Evolutionary conservation across 1,139 yeast species (phyloP).

Genomic region (Pneumocystis wakefieldiae): DNA sequence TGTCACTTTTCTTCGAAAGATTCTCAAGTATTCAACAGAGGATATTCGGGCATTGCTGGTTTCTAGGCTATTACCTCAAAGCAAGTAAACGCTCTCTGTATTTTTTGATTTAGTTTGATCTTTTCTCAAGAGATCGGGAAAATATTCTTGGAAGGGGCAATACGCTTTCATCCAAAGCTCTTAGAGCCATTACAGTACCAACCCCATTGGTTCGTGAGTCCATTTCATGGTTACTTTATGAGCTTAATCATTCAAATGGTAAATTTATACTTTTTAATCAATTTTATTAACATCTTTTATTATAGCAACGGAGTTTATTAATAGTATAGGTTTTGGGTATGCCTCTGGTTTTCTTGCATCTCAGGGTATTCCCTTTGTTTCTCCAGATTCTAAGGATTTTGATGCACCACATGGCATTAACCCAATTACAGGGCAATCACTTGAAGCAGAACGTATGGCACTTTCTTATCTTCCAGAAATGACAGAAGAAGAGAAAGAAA

Average conservation of each 20-base stretch:
- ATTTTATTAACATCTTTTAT: neutral
- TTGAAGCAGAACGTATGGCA: slow-evolving; percentile 7
- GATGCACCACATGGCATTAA: slow-evolving; percentile 13
- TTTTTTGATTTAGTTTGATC: neutral
- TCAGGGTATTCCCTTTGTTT: slow-evolving; percentile 17
- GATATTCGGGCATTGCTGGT: slow-evolving; percentile 3
- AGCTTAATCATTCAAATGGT: slow-evolving; percentile 12
- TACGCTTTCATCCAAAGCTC: slow-evolving; percentile 10
- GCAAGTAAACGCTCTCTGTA: neutral
- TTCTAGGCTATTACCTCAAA: slow-evolving; percentile 6
- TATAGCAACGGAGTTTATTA: slow-evolving; percentile 15
- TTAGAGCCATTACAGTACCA: slow-evolving; percentile 8
- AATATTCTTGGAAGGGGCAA: slow-evolving; percentile 13
- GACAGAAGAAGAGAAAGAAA: slow-evolving; percentile 39
- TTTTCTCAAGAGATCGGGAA: slow-evolving; percentile 10
- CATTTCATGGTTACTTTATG: slow-evolving; percentile 12
- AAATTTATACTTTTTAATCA: neutral
- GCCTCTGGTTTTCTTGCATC: slow-evolving; percentile 20
- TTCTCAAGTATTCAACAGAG: neutral
- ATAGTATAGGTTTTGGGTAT: slow-evolving; percentile 22
- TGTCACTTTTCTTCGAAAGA: slow-evolving; percentile 3
- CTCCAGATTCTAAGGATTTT: slow-evolving; percentile 6
- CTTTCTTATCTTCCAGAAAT: slow-evolving; percentile 21
- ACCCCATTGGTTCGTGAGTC: slow-evolving; percentile 7
- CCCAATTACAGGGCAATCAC: slow-evolving; percentile 22